phyloP scores from a whole-genome alignment of 1,139 yeast species.

The Lodderomyces elongisporus region DNA sequence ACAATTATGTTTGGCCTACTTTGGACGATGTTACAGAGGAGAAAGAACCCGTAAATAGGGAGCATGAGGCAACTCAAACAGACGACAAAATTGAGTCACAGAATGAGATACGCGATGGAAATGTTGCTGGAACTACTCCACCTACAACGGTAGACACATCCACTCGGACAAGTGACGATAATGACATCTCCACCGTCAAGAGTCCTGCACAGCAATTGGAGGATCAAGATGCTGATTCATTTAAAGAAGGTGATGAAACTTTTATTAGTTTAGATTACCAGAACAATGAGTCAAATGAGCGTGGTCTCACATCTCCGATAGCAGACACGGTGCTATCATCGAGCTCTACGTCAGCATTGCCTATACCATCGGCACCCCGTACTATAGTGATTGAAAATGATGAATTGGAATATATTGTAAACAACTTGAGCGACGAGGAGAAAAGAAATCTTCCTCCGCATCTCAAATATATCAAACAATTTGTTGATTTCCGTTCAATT shows the following conservation, averaged over 20 bases:
- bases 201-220: conserved; percentile 5
- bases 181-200: not conserved
- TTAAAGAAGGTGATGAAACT: not conserved
- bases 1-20: conserved; percentile 29
- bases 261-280: not conserved
- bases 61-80: not conserved
- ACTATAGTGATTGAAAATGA: conserved; percentile 20
- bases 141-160: not conserved
- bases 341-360: not conserved
- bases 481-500: conserved; percentile 31
- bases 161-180: not conserved
- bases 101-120: no score
- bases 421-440: conserved; percentile 24
- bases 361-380: not conserved
- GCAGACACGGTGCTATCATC: no score
- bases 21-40: conserved; percentile 13
- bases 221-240: not conserved
- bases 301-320: not conserved
- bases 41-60: no score
- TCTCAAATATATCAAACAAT: conserved; percentile 37
- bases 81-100: not conserved
- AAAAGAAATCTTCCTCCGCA: conserved; percentile 32
- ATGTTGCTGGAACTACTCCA: not conserved
- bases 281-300: not conserved
- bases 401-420: conserved; percentile 27